phyloP scores from a whole-genome alignment of 1,139 yeast genomes.

The Nakaseomyces delphensis region DNA sequence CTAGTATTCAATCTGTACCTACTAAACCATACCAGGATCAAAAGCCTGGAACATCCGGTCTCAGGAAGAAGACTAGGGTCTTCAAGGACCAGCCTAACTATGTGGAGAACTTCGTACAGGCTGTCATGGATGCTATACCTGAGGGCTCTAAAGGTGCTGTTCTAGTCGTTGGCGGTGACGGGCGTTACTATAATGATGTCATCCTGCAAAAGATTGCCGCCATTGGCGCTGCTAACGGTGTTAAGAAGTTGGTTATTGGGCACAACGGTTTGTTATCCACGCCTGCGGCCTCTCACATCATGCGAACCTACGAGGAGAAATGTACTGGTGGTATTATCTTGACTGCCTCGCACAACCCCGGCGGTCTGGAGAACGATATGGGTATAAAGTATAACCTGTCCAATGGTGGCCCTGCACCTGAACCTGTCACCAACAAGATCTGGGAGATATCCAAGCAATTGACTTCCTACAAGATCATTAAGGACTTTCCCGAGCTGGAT shows the following conservation, averaged over 20 bases:
- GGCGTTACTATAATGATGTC: constrained; percentile 78
- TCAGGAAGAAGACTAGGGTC: constrained; percentile 81
- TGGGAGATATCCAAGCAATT: constrained; percentile 59
- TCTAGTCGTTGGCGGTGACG: constrained; percentile 94
- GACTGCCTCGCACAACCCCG: constrained; percentile 97
- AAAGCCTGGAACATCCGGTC: constrained; percentile 98
- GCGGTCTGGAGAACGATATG: constrained; percentile 86
- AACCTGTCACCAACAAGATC: constrained; percentile 79
- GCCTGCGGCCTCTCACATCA: constrained; percentile 91
- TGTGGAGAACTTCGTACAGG: constrained; percentile 89
- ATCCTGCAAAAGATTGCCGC: constrained; percentile 74
- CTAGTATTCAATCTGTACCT: constrained; percentile 18
- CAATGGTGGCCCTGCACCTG: constrained; percentile 99
- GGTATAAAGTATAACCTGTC: constrained; percentile 93
- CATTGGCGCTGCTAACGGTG: constrained; percentile 89
- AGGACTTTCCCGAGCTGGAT: constrained; percentile 52
- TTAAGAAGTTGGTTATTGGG: constrained; percentile 75
- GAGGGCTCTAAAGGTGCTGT: constrained; percentile 72
- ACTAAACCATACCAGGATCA: constrained; percentile 86
- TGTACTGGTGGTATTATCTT: constrained; percentile 94
- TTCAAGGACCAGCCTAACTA: constrained; percentile 67
- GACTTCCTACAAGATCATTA: constrained; percentile 48
- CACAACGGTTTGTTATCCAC: constrained; percentile 83
- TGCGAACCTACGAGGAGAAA: constrained; percentile 49
- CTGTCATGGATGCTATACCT: constrained; percentile 81